These are phyloP conservation scores for Neurospora sp. DNA, from an alignment of 495 filamentous ascomycete species.

Conservation along the genomic window DNA sequence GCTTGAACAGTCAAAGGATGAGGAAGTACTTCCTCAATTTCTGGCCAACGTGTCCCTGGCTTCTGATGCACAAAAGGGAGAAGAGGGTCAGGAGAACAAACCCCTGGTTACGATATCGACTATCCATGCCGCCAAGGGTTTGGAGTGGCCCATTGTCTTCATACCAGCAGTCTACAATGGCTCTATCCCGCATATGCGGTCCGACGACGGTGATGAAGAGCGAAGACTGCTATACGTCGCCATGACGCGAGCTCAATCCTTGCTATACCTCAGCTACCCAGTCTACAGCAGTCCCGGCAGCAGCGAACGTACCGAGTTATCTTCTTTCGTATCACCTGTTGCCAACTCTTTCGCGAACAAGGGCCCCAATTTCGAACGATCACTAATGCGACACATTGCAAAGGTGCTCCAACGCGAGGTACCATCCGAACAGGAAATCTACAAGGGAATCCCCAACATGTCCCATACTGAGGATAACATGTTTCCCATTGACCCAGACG, in stretches of 20 bases:
- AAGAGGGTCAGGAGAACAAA: conserved; percentile 42
- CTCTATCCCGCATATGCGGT: conserved; percentile 86
- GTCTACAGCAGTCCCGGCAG: conserved; percentile 25
- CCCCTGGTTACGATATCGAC: conserved; percentile 85
- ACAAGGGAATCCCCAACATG: conserved; percentile 30
- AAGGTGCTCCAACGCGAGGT: conserved; percentile 31
- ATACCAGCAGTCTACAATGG: conserved; percentile 85
- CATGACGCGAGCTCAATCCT: conserved; percentile 87
- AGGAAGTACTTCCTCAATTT: conserved; percentile 66
- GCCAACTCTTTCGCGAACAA: conserved; percentile 28
- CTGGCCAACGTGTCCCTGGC: conserved; percentile 84
- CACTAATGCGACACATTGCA: conserved; percentile 28
- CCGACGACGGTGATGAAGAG: conserved; percentile 87
- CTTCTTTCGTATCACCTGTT: conserved; percentile 29
- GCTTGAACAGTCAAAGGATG: conserved; percentile 55
- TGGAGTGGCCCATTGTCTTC: conserved; percentile 98
- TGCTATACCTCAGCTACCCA: conserved; percentile 88
- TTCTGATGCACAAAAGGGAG: conserved; percentile 57
- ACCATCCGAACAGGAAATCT: conserved; percentile 30
- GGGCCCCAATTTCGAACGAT: conserved; percentile 35
- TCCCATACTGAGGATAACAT: conserved; percentile 29
- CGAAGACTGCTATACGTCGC: conserved; percentile 87
- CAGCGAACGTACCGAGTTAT: conserved; percentile 26
- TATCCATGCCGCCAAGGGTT: conserved; percentile 91
- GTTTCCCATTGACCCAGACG: conserved; percentile 26